Conservation (phyloP, 805 yeast genomes). For the Wickerhamiella slavikovae region DNA sequence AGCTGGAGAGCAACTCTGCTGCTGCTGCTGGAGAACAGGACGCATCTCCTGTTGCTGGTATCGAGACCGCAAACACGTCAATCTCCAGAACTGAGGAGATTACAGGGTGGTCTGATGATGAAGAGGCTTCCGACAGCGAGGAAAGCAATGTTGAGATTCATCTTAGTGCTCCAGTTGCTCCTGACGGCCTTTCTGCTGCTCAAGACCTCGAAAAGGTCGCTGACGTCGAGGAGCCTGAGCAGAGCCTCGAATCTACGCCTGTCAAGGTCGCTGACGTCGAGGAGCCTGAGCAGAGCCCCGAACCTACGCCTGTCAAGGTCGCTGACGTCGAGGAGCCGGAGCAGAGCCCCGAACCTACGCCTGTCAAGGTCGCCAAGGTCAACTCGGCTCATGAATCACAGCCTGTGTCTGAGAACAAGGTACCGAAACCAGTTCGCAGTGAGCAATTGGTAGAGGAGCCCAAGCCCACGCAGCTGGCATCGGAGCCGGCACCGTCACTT, state of each 20-base stretch:
- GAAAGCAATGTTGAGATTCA: neutral
- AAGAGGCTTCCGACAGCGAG: neutral
- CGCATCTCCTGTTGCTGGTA: conserved; percentile 1
- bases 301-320: neutral
- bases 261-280: neutral
- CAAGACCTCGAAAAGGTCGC: neutral
- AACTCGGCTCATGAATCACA: no score
- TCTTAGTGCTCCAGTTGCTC: no score
- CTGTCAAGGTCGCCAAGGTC: no score
- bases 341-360: neutral
- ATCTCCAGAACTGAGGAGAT: neutral
- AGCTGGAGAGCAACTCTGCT: conserved; percentile 3
- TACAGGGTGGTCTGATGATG: neutral
- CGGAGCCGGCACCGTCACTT: no score
- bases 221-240: neutral
- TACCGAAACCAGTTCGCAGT: neutral
- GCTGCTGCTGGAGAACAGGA: conserved; percentile 2
- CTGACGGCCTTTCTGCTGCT: neutral
- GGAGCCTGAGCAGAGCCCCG: neutral
- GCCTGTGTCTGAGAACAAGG: neutral
- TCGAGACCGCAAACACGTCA: neutral
- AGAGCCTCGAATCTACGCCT: neutral
- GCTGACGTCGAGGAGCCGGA: neutral
- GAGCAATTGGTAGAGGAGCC: neutral
- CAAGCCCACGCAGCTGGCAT: neutral